Evolutionary conservation across 805 yeast genomes (phyloP), one percentile per base, ranked within the genome.

Genomic region (Wickerhamomyces xylosicus): DNA sequence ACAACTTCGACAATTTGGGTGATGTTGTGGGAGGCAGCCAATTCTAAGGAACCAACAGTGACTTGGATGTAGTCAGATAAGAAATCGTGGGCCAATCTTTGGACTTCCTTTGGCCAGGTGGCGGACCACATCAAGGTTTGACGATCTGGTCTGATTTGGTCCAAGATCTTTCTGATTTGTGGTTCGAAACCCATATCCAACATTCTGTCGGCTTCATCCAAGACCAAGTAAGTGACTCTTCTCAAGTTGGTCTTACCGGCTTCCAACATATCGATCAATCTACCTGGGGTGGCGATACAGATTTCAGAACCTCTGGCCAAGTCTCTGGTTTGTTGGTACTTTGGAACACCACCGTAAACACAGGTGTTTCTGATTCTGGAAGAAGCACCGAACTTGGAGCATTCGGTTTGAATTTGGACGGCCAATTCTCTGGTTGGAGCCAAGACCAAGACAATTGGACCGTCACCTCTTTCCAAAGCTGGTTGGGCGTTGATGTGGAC

Each of bases 181-280:
- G 97, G 97, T 73, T 92, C 98, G 64, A 92, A 92, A 64, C 98
- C 98, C 98, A 92, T 92, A 72, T 92, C 98, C 69, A 92, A 78
- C 98, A 92, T 92, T 74, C 98, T 85, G 68, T 92, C 98, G 57
- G 98, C 98, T 77, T 92, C 98, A 66, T 92, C 98, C 56, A 92
- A 74, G 46, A 92, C 97, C 62, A 92, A 74, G 67, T 92, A 92
- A 39, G 97, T 92, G 47, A 92, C 96, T 71, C 97, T 85, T 63
- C 85, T 80, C 57, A 92, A 74, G 69, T 90, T 92, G 43, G 97
- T 92, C 71, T 84, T 89, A 56, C 92, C 90, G 47, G 82, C 71
- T 69, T 92, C 97, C 56, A 92, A 75, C 95, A 92, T 85, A 67
- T 92, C 98, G 54, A 92, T 85, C 64, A 92, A 76, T 75, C 98